A percentile compares a stretch with the other conserved stretches of the same genome.
Conservation (phyloP, 805 yeast genomes). For the Debaryomyces prosopidis region DNA sequence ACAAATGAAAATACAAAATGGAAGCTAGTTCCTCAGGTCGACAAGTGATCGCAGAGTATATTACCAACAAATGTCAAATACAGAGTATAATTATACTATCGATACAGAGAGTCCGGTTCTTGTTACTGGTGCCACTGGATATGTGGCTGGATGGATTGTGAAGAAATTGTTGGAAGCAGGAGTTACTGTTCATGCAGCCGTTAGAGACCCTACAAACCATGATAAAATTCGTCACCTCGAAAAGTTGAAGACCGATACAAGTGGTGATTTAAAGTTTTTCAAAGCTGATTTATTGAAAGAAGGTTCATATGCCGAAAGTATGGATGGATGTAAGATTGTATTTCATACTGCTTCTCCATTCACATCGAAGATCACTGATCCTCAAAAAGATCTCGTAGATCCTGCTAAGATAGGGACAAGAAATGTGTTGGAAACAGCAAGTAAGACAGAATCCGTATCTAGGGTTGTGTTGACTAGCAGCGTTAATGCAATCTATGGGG, state of each 20-base stretch:
- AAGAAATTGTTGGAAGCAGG: conserved; percentile 13
- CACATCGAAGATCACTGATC: conserved; percentile 41
- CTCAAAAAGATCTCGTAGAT: conserved; percentile 50
- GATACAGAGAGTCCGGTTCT: conserved; percentile 8
- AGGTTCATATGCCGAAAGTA: conserved; percentile 19
- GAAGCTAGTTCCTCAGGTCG: too few relatives aligned
- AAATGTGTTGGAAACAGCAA: conserved; percentile 51
- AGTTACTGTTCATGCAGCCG: conserved; percentile 10
- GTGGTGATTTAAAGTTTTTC: conserved; percentile 1
- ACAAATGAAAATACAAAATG: too few relatives aligned
- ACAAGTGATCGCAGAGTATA: too few relatives aligned
- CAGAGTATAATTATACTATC: too few relatives aligned
- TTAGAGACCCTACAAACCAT: conserved; percentile 3
- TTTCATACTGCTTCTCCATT: conserved; percentile 66
- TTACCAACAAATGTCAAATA: too few relatives aligned
- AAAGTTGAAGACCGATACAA: not conserved
- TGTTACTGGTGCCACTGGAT: conserved; percentile 20
- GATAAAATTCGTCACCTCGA: conserved; percentile 3
- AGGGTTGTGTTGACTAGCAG: conserved; percentile 22
- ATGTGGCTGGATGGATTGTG: conserved; percentile 16
- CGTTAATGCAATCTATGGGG: conserved; percentile 18
- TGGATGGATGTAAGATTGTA: conserved; percentile 49
- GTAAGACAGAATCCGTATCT: conserved; percentile 20
- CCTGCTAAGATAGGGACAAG: conserved; percentile 61
- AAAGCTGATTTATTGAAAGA: conserved; percentile 8